Percentiles rank a stretch among this genome's conserved stretches.
These are phyloP conservation scores for Naematelia aurantialba DNA, from an alignment of 768 basidiomycete genomes.

Conservation along the genomic window DNA sequence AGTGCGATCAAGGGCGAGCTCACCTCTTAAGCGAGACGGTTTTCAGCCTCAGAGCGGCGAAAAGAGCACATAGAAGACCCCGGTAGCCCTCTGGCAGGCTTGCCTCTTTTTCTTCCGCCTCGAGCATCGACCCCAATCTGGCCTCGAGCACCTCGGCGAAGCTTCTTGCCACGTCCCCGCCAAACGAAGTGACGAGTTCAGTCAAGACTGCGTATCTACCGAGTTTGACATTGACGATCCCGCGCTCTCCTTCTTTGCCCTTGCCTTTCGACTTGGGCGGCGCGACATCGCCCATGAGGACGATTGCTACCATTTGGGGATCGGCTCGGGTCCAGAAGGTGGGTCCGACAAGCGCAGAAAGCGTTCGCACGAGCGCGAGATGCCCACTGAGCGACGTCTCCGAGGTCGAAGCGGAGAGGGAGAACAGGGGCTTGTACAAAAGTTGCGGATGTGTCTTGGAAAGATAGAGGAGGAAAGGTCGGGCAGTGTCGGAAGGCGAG, in stretches of 20 bases:
- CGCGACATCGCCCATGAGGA: slow-evolving; percentile 33
- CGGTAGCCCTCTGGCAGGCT: slow-evolving; percentile 21
- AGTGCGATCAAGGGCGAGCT: slow-evolving; percentile 3
- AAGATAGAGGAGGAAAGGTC: slow-evolving; percentile 23
- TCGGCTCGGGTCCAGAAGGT: slow-evolving; percentile 35
- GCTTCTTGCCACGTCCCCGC: slow-evolving; percentile 7
- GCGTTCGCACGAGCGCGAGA: slow-evolving; percentile 11
- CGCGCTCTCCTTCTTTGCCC: slow-evolving; percentile 29
- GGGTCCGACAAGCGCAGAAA: slow-evolving; percentile 18
- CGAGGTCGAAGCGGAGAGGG: slow-evolving; percentile 26
- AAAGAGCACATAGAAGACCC: slow-evolving; percentile 24
- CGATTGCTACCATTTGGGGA: slow-evolving; percentile 38
- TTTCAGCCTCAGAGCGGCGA: slow-evolving; percentile 17
- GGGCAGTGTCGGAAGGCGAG: slow-evolving; percentile 3
- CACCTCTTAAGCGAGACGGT: slow-evolving; percentile 27
- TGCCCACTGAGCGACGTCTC: neutral
- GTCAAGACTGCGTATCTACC: slow-evolving; percentile 36
- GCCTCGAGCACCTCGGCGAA: slow-evolving; percentile 32
- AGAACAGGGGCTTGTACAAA: slow-evolving; percentile 39
- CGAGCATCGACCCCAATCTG: slow-evolving; percentile 21
- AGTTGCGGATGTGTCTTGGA: slow-evolving; percentile 27
- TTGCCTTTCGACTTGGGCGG: slow-evolving; percentile 19
- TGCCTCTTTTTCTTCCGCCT: slow-evolving; percentile 22
- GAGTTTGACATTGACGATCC: slow-evolving; percentile 24
- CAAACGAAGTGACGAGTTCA: slow-evolving; percentile 26